Conservation (phyloP, 805 yeast genomes). For the Priceomyces castillae region DNA sequence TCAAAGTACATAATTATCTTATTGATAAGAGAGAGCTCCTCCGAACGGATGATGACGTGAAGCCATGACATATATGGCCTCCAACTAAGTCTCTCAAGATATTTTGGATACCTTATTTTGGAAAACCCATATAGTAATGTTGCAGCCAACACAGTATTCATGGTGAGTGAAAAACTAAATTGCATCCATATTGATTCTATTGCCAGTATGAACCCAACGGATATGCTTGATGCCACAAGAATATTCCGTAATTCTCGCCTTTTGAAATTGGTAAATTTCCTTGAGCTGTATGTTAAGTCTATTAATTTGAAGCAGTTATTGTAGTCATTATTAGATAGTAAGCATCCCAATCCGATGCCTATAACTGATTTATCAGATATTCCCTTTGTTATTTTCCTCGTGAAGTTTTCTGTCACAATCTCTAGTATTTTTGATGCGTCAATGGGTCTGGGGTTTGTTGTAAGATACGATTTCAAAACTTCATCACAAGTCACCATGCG, state of each 20-base stretch:
- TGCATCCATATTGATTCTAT: slow-evolving; percentile 10
- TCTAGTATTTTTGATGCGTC: slow-evolving; percentile 9
- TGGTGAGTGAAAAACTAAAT: slow-evolving; percentile 4
- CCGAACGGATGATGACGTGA: slow-evolving; percentile 26
- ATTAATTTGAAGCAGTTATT: slow-evolving; percentile 24
- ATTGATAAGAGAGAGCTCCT: slow-evolving; percentile 31
- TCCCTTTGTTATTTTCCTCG: neutral
- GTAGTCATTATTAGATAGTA: slow-evolving; percentile 28
- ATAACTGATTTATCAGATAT: slow-evolving; percentile 7
- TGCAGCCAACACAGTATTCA: neutral
- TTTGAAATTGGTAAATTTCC: slow-evolving; percentile 13
- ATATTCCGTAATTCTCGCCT: neutral
- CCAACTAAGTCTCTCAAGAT: slow-evolving; percentile 36
- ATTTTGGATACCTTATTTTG: slow-evolving; percentile 9
- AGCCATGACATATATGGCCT: slow-evolving; percentile 28
- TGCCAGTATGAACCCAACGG: slow-evolving; percentile 1
- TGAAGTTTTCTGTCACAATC: slow-evolving; percentile 9
- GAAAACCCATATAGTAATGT: slow-evolving; percentile 7
- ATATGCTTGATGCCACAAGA: neutral
- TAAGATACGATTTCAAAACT: slow-evolving; percentile 16
- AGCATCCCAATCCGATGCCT: slow-evolving; percentile 13
- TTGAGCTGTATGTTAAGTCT: slow-evolving; percentile 22
- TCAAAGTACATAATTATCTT: slow-evolving; percentile 39
- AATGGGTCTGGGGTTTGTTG: slow-evolving; percentile 17
- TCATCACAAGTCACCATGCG: neutral